Base-by-base conservation (phyloP, 768 basidiomycete species). In the Harrya chromipes region DNA sequence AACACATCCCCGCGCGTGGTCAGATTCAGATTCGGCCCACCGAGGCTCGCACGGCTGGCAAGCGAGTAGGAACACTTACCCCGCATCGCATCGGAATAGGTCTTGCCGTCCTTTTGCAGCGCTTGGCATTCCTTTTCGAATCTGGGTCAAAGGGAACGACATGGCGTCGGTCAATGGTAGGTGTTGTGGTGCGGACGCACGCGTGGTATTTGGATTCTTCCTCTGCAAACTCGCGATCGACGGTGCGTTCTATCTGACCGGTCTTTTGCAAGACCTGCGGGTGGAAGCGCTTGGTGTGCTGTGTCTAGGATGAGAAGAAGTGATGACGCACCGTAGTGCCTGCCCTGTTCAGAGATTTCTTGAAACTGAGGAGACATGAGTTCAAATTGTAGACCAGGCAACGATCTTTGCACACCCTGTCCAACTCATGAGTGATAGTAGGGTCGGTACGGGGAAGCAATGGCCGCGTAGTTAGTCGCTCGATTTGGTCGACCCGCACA, bases 101-200 rank as follows among this genome's bases (percentile, higher is more conserved):
- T 81, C 74, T 98, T 99, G 64, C 88, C 87, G 54, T 97, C 94
- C 68, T 95, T 97, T 72, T 98, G 97, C 40, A 99, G 71, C 8
- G 81, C 80, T 64, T 87, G 85, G 47, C 89, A 88, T 78, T 98
- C 95, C 76, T 97, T 99, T 80, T 99, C 95, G 70, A 87, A 92
- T 27, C 95, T 97, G 59, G 45, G 20, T 17, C 34, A 38, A 9
- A 9, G 42, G n/a, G 11, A 29, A 24, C 12, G 19, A 31, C 9
- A 21, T 55, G 13, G 49, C 23, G 33, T 45, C 45, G 31, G 40
- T 35, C 35, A 19, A 23, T 16, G 20, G 39, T 19, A 6, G 26
- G 19, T 11, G 29, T 14, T 16, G 33, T 33, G 33, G 12, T 14
- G 40, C 6, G 0, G 45, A 43, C 91, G 67, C 67, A 97, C 94